Evolutionary conservation across 352 stramenopile genomes (phyloP), one percentile per base, ranked within the genome.

Genomic region (Phytophthora brassicae): DNA sequence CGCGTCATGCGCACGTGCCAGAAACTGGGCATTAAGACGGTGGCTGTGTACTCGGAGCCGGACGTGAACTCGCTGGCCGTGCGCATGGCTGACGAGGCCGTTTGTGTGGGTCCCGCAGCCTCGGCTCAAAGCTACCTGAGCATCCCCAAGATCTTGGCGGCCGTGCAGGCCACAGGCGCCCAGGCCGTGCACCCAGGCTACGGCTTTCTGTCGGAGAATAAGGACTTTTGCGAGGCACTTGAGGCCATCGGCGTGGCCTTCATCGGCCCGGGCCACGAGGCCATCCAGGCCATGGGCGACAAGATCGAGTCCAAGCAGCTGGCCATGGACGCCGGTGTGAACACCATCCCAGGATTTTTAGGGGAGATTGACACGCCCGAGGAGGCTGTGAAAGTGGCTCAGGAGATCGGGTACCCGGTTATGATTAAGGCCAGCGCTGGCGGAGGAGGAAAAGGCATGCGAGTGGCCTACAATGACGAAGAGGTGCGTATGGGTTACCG

Each of bases 391-490:
- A 69, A 85, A 53, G 84, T 99, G 44, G 81, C 95, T 1, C 75
- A 86, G 36, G 88, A 98, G 7, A 98, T 99, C 46, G 94, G 94
- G 6, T 99, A 99, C 68, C 97, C 97, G 0, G 92, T 99, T 3
- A 98, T 99, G 86, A 97, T 99, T 70, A 99, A 99, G 74, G 97
- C 97, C 6, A 96, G 83, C 41, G 89, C 93, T 6, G 96, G 97
- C 26, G 97, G 97, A 35, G 94, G 95, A 39, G 97, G 96, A 23
- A 99, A 99, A 70, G 96, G 96, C 28, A 99, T 99, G 96, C 80
- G 97, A 39, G 94, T 99, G 4, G 96, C 94, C 23, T 97, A 90
- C 68, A 88, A 94, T 60, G 92, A 97, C 56, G 73, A 89, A 5
- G 85, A 98, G 60, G 79, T 97, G 24, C 74, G 74, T 24, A 92